Base-by-base conservation (phyloP, 1,284 basidiomycete genomes). In the Cystobasidium pallidum region DNA sequence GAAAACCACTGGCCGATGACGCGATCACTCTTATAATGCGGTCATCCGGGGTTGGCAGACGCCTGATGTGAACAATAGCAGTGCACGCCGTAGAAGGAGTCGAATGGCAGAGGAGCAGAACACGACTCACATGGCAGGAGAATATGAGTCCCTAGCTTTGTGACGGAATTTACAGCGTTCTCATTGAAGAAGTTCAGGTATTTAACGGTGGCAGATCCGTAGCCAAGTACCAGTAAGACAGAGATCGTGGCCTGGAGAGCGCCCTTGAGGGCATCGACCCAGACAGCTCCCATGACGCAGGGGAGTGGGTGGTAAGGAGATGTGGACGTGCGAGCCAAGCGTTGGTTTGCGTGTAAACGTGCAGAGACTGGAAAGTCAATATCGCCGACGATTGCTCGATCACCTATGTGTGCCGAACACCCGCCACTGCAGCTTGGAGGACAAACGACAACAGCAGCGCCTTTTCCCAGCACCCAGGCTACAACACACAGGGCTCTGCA, bases 161-260 rank as follows among this genome's bases (percentile, higher is more conserved):
- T 78, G 21, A 79, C 76, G 54, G 77, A 77, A 76, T 80, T 59
- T 11, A 66, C 15, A 11, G 63, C 55, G n/a, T 65, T 78, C 45
- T 78, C 78, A 7, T 73, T 52, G 15, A 76, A 76, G 47, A 81
- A 66, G 17, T 76, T 65, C 3, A 76, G 73, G 36, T 73, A 76
- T 43, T 66, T 74, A 13, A 78, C 54, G 7, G 77, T 66, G 6
- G 77, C 45, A 57, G 76, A 80, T 11, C 80, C 80, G 68, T 80
- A 80, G 1, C 77, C 66, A 2, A 81, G 76, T 7, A 80, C 77
- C n/a, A 81, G 76, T 32, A 81, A 76, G 32, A 81, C 80, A 17
- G 78, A 77, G 36, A 79, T 65, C 0, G 78, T 75, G 10, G 80
- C 79, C 75, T 80, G 52, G n/a, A 72, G 28, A 0, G 70, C 70